Conservation (phyloP, 1,284 basidiomycete species). For the Athelia sp. region DNA sequence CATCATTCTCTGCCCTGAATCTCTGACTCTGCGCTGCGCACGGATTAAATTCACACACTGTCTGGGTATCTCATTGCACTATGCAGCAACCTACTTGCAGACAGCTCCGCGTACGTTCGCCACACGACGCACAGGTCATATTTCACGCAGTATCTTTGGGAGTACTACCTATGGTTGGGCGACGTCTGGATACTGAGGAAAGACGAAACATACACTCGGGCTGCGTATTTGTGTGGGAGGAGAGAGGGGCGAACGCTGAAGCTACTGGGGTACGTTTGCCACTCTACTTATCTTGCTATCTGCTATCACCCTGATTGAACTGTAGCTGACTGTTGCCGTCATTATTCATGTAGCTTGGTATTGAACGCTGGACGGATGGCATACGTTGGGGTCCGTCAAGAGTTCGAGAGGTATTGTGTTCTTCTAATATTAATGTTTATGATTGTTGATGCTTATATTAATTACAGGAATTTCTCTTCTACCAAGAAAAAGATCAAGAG, state of each 20-base stretch:
- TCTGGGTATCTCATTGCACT: constrained; percentile 4
- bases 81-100: constrained; percentile 41
- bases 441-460: constrained; percentile 5
- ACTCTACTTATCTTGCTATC: not conserved
- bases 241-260: constrained; percentile 68
- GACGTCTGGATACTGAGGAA: constrained; percentile 72
- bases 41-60: too few relatives aligned
- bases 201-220: constrained; percentile 58
- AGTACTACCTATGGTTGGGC: constrained; percentile 62
- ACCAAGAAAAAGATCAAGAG: constrained; percentile 56
- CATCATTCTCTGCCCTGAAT: constrained; percentile 9
- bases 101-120: constrained; percentile 39
- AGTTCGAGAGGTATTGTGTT: constrained; percentile 54
- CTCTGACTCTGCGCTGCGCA: too few relatives aligned
- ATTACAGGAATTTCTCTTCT: constrained; percentile 68
- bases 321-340: constrained; percentile 1
- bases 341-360: constrained; percentile 57
- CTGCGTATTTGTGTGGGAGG: constrained; percentile 81
- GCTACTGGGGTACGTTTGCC: constrained; percentile 49
- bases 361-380: constrained; percentile 78
- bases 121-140: constrained; percentile 67
- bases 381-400: constrained; percentile 77
- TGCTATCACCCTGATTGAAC: not conserved
- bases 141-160: constrained; percentile 67
- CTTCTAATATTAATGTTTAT: not conserved